Conservation (phyloP, 495 filamentous ascomycete species). For the Diplogelasinospora grovesii region DNA sequence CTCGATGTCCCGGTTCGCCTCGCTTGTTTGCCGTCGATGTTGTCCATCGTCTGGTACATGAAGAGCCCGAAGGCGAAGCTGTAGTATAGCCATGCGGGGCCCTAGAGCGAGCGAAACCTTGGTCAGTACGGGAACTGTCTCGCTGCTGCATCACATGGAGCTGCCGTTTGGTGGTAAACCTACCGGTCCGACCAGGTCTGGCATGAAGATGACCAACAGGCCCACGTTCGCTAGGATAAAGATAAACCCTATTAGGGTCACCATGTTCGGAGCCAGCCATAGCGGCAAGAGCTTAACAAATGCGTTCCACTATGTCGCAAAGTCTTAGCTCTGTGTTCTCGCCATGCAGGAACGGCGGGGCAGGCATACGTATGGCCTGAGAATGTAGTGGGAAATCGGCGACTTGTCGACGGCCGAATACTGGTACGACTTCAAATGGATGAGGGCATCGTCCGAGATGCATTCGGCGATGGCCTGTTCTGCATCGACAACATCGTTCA, state of each 20-base stretch:
- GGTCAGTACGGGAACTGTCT: background rate
- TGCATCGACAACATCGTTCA: conserved; percentile 16
- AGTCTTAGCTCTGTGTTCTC: conserved; percentile 6
- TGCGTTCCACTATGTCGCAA: conserved; percentile 75
- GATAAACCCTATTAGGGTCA: conserved; percentile 90
- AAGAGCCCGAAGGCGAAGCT: conserved; percentile 91
- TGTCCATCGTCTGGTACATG: conserved; percentile 99
- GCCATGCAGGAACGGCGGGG: background rate
- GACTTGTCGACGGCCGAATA: conserved; percentile 97
- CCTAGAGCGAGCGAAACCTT: no score
- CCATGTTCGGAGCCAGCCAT: conserved; percentile 97
- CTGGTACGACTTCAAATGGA: conserved; percentile 91
- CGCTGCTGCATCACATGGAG: background rate
- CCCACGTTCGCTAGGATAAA: conserved; percentile 86
- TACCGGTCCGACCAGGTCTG: conserved; percentile 88
- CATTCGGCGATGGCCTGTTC: conserved; percentile 49
- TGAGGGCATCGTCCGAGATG: conserved; percentile 53
- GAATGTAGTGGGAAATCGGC: conserved; percentile 85
- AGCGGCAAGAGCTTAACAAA: conserved; percentile 87
- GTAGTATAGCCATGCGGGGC: conserved; percentile 86
- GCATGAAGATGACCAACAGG: conserved; percentile 73
- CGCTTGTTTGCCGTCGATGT: conserved; percentile 97
- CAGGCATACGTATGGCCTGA: conserved; percentile 81
- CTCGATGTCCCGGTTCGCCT: conserved; percentile 91
- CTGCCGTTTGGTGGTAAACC: conserved; percentile 16